Percentiles rank a stretch among this genome's conserved stretches.
Evolutionary conservation across 306 rosid genomes (phyloP).

Genomic region (Parietaria judaica): DNA sequence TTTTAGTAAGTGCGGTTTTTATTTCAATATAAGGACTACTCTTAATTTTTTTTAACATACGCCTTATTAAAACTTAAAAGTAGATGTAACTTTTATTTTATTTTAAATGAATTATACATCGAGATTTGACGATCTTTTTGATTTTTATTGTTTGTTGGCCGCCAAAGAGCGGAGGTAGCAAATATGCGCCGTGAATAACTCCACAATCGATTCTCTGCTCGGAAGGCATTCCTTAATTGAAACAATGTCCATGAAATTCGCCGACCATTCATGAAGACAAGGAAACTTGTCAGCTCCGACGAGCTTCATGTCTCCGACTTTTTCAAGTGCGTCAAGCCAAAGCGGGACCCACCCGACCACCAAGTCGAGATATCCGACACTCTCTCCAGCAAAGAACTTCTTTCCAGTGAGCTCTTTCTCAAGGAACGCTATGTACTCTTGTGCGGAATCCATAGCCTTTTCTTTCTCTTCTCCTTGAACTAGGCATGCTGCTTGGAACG

Average conservation of each 20-base stretch:
- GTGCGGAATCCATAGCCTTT: conserved; percentile 33
- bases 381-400: conserved; percentile 27
- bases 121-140: no score
- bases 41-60: no score
- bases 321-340: conserved; percentile 32
- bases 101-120: no score
- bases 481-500: conserved; percentile 23
- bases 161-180: conserved; percentile 33
- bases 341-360: conserved; percentile 32
- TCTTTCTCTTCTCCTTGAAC: conserved; percentile 38
- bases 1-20: no score
- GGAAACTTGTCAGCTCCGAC: no score
- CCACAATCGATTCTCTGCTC: neutral
- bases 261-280: no score
- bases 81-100: no score
- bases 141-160: no score
- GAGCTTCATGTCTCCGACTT: conserved; percentile 37
- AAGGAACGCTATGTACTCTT: conserved; percentile 28
- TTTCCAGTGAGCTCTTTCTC: conserved; percentile 50
- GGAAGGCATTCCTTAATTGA: conserved; percentile 34
- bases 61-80: no score
- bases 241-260: conserved; percentile 17
- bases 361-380: conserved; percentile 32
- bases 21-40: no score
- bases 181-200: conserved; percentile 10